phyloP scores from a whole-genome alignment of 768 basidiomycete genomes.

The Suillus lakei region DNA sequence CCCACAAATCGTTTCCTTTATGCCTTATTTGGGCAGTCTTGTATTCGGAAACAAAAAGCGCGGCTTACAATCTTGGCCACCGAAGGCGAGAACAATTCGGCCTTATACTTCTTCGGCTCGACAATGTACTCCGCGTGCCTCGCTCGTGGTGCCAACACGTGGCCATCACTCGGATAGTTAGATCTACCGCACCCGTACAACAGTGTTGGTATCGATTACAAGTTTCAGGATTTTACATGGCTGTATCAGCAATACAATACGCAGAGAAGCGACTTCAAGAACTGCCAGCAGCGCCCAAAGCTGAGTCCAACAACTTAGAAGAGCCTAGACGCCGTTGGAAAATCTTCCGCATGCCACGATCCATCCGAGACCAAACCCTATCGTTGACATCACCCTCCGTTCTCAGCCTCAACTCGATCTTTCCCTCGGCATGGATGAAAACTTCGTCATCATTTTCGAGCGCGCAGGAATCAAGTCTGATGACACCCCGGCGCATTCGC shows the following conservation, averaged over 20 bases:
- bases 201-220: background rate
- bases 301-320: background rate
- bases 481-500: slow-evolving; percentile 26
- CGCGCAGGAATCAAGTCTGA: slow-evolving; percentile 21
- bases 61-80: slow-evolving; percentile 6
- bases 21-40: slow-evolving; percentile 37
- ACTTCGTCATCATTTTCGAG: slow-evolving; percentile 35
- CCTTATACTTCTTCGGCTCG: slow-evolving; percentile 1
- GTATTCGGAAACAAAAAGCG: slow-evolving; percentile 33
- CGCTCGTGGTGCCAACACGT: background rate
- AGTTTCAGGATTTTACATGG: background rate
- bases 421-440: slow-evolving; percentile 33
- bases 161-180: background rate
- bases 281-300: background rate
- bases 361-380: slow-evolving; percentile 26
- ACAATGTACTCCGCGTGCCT: slow-evolving; percentile 8
- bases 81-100: slow-evolving; percentile 6
- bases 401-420: slow-evolving; percentile 25
- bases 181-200: background rate
- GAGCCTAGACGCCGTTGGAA: slow-evolving; percentile 14
- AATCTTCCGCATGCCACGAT: slow-evolving; percentile 35
- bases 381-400: slow-evolving; percentile 11
- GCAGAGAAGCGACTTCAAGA: background rate
- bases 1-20: slow-evolving; percentile 22
- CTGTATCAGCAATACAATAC: background rate